Base-by-base conservation (phyloP, 441 rosid genomes). In the Raphanus hybrid region DNA sequence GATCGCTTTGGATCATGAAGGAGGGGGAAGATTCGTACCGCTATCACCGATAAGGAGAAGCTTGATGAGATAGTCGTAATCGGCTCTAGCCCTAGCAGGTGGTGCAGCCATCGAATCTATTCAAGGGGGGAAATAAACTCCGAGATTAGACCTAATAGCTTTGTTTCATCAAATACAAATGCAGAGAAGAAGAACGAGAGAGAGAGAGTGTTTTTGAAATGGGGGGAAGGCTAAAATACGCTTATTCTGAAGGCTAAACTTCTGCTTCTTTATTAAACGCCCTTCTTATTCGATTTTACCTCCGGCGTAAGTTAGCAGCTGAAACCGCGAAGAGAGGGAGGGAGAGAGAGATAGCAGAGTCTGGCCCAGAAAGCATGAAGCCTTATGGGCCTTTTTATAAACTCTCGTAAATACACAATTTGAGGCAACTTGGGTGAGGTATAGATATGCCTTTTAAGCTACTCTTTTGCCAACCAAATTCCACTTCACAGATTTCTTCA, bases 1-100 rank as follows among this genome's bases (percentile, higher is more conserved):
- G 48, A 64, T 55, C 71, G 72, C 1, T 73, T 73, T 66, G 59
- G 39, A 20, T 59, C 35, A 66, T 14, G 72, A 70, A 16, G 37
- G 20, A 18, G 20, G 61, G 29, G 1, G 23, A 57, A 50, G 57
- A 57, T 9, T 20, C 57, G 35, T 65, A 87, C 94, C 94, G 72
- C 92, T 90, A 43, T 90, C 94, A 70, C 92, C 94, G 68, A 90
- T 90, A 65, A 90, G 84, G 8, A 90, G 83, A 66, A 90, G 92
- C 87, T 90, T 90, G 65, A 88, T 81, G 74, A 90, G 92, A 75
- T 80, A 90, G 87, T 90, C 94, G 72, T 90, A 84, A 85, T 88
- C 92, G 43, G 90, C 90, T 76, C 90, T 84, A 77, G 88, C 88
- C 70, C 92, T 84, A 77, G 89, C 85, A 50, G 89, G 92, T 82